Base-by-base conservation (phyloP, 2,329 filamentous ascomycete species). In the Fusarium dlaminii region DNA sequence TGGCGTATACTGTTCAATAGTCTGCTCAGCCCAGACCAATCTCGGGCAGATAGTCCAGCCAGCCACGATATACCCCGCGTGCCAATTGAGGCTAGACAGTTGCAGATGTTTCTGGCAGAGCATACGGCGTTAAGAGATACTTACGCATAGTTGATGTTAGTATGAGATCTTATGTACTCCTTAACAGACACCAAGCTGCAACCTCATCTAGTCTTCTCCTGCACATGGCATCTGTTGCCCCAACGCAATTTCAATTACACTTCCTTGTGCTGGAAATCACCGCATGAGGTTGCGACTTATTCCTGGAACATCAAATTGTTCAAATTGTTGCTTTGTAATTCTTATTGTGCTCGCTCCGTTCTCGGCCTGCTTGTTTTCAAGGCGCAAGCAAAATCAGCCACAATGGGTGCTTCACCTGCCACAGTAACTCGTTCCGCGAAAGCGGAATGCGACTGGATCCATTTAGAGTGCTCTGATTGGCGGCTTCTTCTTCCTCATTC, bases 391-490 rank as follows among this genome's bases (percentile, higher is more conserved):
- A n/a, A 40, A 13, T 20, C 20, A 55, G 34, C 51, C 34, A 55
- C 34, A 40, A 55, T 14, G 3, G 2, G 22, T 2, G 1, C 11
- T 29, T 40, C 11, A 40, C 20, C 51, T 37, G 51, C 51, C 24
- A n/a, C 20, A n/a, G 10, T 0, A 3, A 5, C 3, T 18, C 14
- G 20, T 55, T 55, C 51, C 51, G 51, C 30, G 5, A 12, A 15
- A 20, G 49, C 49, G 49, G 49, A 52, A 52, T 52, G 1, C 2
- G 0, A 6, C 6, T 2, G 15, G 13, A 5, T 6, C 1, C 30
- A 36, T 8, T 3, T 6, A 0, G 0, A 0, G 3, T 1, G 5
- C 0, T n/a, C 4, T 40, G 11, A 40, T 18, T n/a, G 14, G 51
- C 8, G 51, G 24, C 14, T 10, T 8, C 2, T 6, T n/a, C 14